Base-by-base conservation (phyloP, 495 filamentous ascomycete genomes). In the Aspergillus sclerotioniger region DNA sequence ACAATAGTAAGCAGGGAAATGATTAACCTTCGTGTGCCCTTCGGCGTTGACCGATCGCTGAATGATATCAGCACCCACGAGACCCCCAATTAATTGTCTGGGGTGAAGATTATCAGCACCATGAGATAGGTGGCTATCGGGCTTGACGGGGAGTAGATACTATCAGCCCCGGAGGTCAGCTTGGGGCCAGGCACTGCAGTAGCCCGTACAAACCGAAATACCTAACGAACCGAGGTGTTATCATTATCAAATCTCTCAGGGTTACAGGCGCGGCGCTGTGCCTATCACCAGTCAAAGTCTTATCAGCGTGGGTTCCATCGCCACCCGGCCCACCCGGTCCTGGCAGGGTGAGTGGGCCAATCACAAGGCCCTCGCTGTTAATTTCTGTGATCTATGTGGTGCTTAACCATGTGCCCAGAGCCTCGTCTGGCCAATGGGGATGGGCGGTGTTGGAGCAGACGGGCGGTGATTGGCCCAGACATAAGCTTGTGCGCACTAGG, bases 221-320 rank as follows among this genome's bases (percentile, higher is more conserved):
- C 47, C 29, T 50, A 32, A 50, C 47, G 47, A 8, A 28, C 19
- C 25, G 25, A 25, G 25, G 25, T 54, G 52, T 49, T 61, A 58
- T 57, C 54, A 54, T 57, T 51, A 57, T 57, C 46, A 57, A 57
- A 51, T 56, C 29, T 15, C 43, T 48, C 37, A 39, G 43, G 39
- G 17, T 47, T 58, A 45, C 21, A 28, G 31, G 17, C 35, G n/a
- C 17, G 31, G 17, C 43, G 43, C 21, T 37, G 47, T 59, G 48
- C 61, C 56, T 63, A 63, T 63, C 61, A 63, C 15, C 53, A 53
- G 21, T 2, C 35, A 15, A 25, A 39, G 49, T 46, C 60, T 62
- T 62, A 62, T 62, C 56, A 51, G 51, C 21, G 37, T 47, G 41
- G 51, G 31, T 31, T 49, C 39, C 41, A 21, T 49, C 28, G 45